A percentile compares a stretch with the other conserved stretches of the same genome.
Evolutionary conservation across 2,329 filamentous ascomycete genomes (phyloP).

Genomic region (Phialemoniopsis sp.): DNA sequence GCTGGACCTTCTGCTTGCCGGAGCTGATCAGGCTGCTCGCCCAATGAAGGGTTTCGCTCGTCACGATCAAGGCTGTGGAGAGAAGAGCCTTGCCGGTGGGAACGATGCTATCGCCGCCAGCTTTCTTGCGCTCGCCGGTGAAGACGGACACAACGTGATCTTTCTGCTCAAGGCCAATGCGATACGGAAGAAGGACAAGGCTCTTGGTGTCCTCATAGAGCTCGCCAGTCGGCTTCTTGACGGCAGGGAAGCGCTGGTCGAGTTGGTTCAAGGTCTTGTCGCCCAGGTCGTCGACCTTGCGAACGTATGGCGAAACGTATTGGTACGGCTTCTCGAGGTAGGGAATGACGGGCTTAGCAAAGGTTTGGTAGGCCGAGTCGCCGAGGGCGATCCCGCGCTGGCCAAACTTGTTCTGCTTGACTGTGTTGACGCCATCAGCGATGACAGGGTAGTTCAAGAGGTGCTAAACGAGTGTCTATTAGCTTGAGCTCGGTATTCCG

Average conservation of each 20-base stretch:
- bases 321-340: constrained; percentile 76
- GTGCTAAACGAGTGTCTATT: constrained; percentile 52
- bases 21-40: constrained; percentile 52
- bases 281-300: constrained; percentile 74
- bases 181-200: constrained; percentile 58
- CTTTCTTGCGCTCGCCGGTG: constrained; percentile 57
- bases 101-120: constrained; percentile 59
- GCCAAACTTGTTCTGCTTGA: constrained; percentile 79
- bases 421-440: constrained; percentile 69
- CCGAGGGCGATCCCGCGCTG: constrained; percentile 76
- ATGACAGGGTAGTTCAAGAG: constrained; percentile 81
- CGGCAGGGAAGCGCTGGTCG: constrained; percentile 65
- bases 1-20: constrained; percentile 61
- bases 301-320: constrained; percentile 80
- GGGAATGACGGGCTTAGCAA: constrained; percentile 74
- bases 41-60: constrained; percentile 60
- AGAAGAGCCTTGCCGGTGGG: constrained; percentile 66
- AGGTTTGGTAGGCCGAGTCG: constrained; percentile 68
- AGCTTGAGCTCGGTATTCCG: constrained; percentile 9
- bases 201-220: constrained; percentile 61
- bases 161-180: constrained; percentile 56
- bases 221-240: constrained; percentile 73
- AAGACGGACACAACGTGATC: constrained; percentile 58
- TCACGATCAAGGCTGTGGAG: constrained; percentile 63
- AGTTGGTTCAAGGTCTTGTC: constrained; percentile 67